Evolutionary conservation across 306 rosid genomes (phyloP), one percentile per base, ranked within the genome.

Genomic region (Delonix regia): DNA sequence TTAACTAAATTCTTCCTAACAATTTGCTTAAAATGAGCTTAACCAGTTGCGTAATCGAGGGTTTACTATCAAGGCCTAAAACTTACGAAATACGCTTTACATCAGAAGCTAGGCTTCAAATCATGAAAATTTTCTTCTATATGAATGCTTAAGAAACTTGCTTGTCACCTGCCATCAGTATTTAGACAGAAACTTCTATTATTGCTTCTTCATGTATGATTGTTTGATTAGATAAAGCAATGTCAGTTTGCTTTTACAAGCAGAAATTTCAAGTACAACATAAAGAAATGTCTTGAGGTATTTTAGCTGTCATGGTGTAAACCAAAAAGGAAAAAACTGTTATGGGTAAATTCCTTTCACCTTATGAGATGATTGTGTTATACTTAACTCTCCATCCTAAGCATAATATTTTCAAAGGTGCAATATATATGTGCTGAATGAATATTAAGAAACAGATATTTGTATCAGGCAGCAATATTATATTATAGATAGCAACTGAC

Each of bases 241-340:
- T 48, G 64, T 48, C 77, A 73, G 79, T 64, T 74, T 81, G 83
- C 88, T 81, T 85, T 81, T 66, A 34, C 78, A 78, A 62, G 81
- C 86, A 85, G 84, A 64, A 78, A 74, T 52, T 78, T 85, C 81
- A 81, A 81, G 82, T 81, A 33, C 80, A 69, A 13, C 67, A 69
- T 55, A 69, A 73, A 34, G 60, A 27, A 41, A 19, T 52, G 22
- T 24, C 41, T 38, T 39, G 30, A 59, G 74, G 68, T 42, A 53
- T 53, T 30, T 52, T 65, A 66, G 36, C 45, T 67, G 69, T 36
- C 16, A 39, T 56, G 39, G 47, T 42, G 47, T 8, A 42, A 42
- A 42, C 14, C 14, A 42, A 42, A 42, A 42, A 42, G 3, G 47
- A 42, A 42, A 42, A 42, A 42, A 14, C 45, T 53, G 75, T 36